Conservation (phyloP, 345 rosid species). For the Sonneratia alba region DNA sequence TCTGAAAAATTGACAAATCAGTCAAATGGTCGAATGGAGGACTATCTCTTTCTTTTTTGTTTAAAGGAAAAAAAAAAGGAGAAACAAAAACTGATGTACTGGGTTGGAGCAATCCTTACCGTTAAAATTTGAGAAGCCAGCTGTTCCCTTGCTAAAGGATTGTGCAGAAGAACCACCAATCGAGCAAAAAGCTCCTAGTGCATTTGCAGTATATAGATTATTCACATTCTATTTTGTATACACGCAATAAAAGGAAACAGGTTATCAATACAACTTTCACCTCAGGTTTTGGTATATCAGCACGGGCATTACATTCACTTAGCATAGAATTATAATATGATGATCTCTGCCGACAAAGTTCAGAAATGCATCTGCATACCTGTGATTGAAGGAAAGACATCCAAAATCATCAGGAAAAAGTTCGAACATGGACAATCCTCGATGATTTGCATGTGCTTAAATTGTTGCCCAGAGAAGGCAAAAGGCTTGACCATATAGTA, state of each 20-base stretch:
- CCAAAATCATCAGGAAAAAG: neutral
- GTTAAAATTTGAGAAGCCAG: conserved; percentile 79
- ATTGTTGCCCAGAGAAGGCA: neutral
- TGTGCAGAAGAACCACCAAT: conserved; percentile 85
- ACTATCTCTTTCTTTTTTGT: neutral
- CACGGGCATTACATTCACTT: conserved; percentile 68
- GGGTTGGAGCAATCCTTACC: conserved; percentile 30
- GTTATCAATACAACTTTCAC: conserved; percentile 23
- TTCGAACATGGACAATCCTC: neutral
- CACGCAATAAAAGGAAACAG: conserved; percentile 11
- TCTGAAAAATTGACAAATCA: neutral
- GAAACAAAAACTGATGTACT: neutral
- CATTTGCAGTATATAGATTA: neutral
- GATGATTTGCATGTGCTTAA: neutral
- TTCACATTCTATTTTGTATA: neutral
- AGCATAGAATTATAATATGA: conserved; percentile 49
- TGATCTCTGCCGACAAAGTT: conserved; percentile 60
- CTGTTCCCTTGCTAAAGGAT: conserved; percentile 86
- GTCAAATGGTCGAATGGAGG: neutral
- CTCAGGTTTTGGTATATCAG: conserved; percentile 85
- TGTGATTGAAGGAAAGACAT: conserved; percentile 26
- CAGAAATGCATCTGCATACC: conserved; percentile 98
- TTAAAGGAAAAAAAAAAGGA: too few species aligned
- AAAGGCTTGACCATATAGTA: neutral
- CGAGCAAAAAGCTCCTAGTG: conserved; percentile 89